Evolutionary conservation across 2,329 filamentous ascomycete genomes (phyloP).

Genomic region (Teratosphaeria viscida): DNA sequence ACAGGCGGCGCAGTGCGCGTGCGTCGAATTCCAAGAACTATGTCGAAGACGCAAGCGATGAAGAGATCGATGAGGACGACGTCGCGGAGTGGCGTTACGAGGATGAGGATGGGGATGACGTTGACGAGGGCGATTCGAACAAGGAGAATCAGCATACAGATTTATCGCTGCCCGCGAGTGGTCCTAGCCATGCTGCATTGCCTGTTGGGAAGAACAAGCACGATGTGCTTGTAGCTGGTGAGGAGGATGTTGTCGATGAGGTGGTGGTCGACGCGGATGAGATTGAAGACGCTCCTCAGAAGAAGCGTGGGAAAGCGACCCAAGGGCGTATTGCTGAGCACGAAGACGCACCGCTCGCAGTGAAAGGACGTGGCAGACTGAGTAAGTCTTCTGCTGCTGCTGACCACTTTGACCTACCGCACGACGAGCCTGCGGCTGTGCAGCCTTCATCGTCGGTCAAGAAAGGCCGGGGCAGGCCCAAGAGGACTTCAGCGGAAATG

Average conservation of each 20-base stretch:
- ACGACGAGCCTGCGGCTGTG: neutral
- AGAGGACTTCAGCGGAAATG: neutral
- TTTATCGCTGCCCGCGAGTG: constrained; percentile 21
- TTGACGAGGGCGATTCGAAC: constrained; percentile 14
- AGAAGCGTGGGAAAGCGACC: neutral
- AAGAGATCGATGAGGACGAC: constrained; percentile 8
- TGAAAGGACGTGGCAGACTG: neutral
- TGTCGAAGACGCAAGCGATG: constrained; percentile 33
- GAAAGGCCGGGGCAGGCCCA: neutral
- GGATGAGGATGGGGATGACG: constrained; percentile 27
- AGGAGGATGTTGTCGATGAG: constrained; percentile 14
- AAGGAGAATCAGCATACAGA: constrained; percentile 13
- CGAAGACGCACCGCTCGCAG: neutral
- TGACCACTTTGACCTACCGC: neutral
- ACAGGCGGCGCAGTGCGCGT: constrained; percentile 33
- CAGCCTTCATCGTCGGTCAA: neutral
- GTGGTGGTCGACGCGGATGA: neutral
- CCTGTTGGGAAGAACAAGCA: neutral
- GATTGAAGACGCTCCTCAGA: neutral
- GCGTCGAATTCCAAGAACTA: constrained; percentile 34
- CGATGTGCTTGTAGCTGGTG: neutral
- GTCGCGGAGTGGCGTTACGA: constrained; percentile 11
- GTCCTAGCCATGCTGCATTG: constrained; percentile 10
- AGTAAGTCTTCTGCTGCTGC: neutral
- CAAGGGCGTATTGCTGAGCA: neutral